These are phyloP conservation scores for Yamadazyma atlantica DNA, from an alignment of 1,139 yeast genomes.

Conservation along the genomic window DNA sequence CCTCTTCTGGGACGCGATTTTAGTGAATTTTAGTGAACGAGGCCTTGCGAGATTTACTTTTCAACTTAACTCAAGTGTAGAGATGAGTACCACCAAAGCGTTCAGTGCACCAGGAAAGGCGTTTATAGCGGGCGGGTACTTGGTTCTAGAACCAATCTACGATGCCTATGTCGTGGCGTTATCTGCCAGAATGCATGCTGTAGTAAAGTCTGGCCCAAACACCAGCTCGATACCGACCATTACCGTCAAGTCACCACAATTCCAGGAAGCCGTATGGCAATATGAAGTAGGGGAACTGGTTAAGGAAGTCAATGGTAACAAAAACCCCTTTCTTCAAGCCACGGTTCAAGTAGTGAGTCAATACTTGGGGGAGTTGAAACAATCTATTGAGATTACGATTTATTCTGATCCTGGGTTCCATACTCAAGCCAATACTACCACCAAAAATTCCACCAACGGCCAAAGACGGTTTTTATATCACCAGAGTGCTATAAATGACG, in stretches of 20 bases:
- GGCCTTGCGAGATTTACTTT: too few species aligned
- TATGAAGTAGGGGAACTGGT: slow-evolving; percentile 34
- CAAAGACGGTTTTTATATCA: slow-evolving; percentile 60
- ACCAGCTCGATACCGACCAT: too few species aligned
- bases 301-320: slow-evolving; percentile 25
- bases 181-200: slow-evolving; percentile 87
- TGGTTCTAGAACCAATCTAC: slow-evolving; percentile 78
- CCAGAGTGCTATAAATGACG: slow-evolving; percentile 56
- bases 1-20: too few species aligned
- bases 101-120: slow-evolving; percentile 97
- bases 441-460: slow-evolving; percentile 31
- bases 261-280: slow-evolving; percentile 66
- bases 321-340: slow-evolving; percentile 75
- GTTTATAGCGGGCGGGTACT: slow-evolving; percentile 88
- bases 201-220: slow-evolving; percentile 36
- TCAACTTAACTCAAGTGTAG: too few species aligned
- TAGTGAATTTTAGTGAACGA: too few species aligned
- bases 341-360: slow-evolving; percentile 32
- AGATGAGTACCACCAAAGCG: slow-evolving; percentile 18
- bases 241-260: slow-evolving; percentile 67
- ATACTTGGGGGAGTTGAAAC: background rate
- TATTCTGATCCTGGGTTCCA: slow-evolving; percentile 91
- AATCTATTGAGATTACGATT: slow-evolving; percentile 56
- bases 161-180: slow-evolving; percentile 82
- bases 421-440: slow-evolving; percentile 56